Percentiles rank a stretch among this genome's conserved stretches.
Conservation (phyloP, 352 stramenopile species). For the Nannochloropsis limnetica region DNA sequence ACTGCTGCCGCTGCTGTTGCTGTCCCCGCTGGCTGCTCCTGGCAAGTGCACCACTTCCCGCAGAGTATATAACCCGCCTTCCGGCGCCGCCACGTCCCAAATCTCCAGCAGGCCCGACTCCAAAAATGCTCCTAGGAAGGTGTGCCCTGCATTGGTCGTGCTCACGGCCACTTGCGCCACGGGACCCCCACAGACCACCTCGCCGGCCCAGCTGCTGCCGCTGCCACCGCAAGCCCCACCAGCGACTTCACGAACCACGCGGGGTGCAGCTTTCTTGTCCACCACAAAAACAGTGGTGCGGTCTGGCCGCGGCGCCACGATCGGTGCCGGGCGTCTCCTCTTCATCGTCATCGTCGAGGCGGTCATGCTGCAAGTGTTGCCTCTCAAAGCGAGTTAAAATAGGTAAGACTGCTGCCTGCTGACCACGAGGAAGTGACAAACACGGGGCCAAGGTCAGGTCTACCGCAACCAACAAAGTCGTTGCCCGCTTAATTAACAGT, state of each 20-base stretch:
- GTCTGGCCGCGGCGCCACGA: neutral
- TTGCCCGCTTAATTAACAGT: too few relatives aligned
- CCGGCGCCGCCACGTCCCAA: neutral
- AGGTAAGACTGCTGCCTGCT: too few relatives aligned
- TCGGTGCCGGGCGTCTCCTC: neutral
- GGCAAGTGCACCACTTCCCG: neutral
- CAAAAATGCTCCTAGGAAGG: neutral
- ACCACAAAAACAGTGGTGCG: constrained; percentile 22
- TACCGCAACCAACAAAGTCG: too few relatives aligned
- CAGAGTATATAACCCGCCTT: neutral
- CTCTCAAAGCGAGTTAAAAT: too few relatives aligned
- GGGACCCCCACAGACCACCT: constrained; percentile 4
- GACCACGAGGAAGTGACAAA: too few relatives aligned
- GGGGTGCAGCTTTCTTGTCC: neutral
- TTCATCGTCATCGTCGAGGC: neutral
- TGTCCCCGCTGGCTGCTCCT: neutral
- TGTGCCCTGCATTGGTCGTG: neutral
- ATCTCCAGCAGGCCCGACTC: constrained; percentile 1
- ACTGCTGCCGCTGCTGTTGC: neutral
- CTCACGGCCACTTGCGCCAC: constrained; percentile 21
- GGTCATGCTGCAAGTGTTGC: neutral
- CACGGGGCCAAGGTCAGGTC: too few relatives aligned
- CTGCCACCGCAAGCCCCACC: neutral
- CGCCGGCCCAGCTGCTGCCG: constrained; percentile 5
- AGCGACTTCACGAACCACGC: neutral